phyloP scores from a whole-genome alignment of 306 rosid species.

The Begonia peltatifolia region DNA sequence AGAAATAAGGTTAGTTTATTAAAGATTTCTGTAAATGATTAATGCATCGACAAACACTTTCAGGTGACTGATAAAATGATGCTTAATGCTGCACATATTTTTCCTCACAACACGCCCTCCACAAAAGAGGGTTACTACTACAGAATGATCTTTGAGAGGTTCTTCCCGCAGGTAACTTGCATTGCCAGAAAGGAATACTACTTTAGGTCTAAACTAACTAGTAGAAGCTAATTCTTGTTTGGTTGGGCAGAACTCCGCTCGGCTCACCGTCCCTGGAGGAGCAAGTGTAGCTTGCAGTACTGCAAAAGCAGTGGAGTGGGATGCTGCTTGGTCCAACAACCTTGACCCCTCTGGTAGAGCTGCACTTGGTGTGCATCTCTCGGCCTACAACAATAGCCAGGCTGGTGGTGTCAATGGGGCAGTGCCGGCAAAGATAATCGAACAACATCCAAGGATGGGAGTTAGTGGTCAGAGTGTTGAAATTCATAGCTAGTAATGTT shows the following conservation, averaged over 20 bases:
- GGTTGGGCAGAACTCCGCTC: conserved; percentile 63
- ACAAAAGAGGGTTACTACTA: conserved; percentile 91
- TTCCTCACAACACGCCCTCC: conserved; percentile 76
- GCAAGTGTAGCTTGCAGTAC: conserved; percentile 94
- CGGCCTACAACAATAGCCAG: conserved; percentile 56
- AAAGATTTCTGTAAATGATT: background rate
- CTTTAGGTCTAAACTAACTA: background rate
- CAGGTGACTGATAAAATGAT: conserved; percentile 87
- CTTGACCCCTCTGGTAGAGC: conserved; percentile 97
- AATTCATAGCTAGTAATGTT: conserved; percentile 29
- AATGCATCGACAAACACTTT: background rate
- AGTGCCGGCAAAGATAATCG: conserved; percentile 43
- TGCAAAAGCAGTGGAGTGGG: conserved; percentile 88
- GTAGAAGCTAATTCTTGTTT: background rate
- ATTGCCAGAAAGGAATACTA: background rate
- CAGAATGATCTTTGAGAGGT: conserved; percentile 88
- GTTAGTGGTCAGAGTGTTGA: conserved; percentile 36
- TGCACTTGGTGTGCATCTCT: conserved; percentile 64
- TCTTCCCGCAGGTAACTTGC: conserved; percentile 71
- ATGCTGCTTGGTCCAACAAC: conserved; percentile 70
- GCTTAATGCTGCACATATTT: conserved; percentile 62
- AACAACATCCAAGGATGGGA: conserved; percentile 31
- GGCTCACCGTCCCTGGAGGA: conserved; percentile 85
- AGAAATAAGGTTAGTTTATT: no score
- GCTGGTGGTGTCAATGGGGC: conserved; percentile 11